A percentile compares a stretch with the other conserved stretches of the same genome.
phyloP scores from a whole-genome alignment of 139 green algal species.

The Chlamydomonas incerta region DNA sequence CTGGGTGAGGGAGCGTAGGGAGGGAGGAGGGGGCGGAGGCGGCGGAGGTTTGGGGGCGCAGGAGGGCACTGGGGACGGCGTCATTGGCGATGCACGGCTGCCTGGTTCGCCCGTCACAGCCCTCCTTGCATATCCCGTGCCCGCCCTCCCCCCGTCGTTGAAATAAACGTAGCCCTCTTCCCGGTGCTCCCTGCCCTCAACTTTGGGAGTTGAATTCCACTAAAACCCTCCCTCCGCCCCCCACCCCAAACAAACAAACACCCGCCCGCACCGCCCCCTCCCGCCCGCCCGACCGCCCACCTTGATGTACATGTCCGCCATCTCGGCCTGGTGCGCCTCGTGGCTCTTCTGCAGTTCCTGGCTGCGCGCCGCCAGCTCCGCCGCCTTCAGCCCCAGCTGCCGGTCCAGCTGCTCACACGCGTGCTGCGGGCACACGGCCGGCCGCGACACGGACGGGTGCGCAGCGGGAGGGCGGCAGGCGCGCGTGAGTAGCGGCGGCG shows the following conservation, averaged over 20 bases:
- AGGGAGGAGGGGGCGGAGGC: neutral
- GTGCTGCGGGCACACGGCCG: too few species aligned
- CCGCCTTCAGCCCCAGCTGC: neutral
- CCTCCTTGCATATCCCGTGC: too few species aligned
- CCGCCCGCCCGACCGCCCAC: neutral
- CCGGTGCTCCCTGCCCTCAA: too few species aligned
- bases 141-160: too few species aligned
- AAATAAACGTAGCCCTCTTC: too few species aligned
- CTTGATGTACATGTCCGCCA: constrained; percentile 37
- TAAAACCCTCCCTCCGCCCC: too few species aligned
- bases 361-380: neutral
- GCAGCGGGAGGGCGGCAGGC: too few species aligned
- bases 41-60: neutral
- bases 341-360: constrained; percentile 15
- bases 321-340: constrained; percentile 21
- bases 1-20: neutral
- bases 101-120: neutral
- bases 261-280: too few species aligned
- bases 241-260: too few species aligned
- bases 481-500: neutral
- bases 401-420: constrained; percentile 15
- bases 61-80: too few species aligned
- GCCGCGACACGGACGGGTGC: too few species aligned
- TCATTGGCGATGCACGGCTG: neutral
- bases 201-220: too few species aligned